Base-by-base conservation (phyloP, 1,284 basidiomycete genomes). In the Puccinia triticina region DNA sequence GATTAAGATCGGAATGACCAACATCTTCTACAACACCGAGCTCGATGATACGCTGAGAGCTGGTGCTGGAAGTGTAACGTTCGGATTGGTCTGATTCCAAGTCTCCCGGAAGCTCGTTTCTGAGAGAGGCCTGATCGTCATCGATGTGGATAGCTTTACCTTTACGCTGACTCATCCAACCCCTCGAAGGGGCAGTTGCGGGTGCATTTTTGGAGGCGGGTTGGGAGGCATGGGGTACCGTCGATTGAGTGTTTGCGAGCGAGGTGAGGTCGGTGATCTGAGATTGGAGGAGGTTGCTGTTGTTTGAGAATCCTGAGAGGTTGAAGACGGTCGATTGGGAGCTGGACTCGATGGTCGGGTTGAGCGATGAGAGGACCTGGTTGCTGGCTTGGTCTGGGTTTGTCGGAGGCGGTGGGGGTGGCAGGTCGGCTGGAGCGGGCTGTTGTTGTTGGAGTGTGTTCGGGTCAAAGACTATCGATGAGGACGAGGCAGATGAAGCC, bases 111-210 rank as follows among this genome's bases (percentile, higher is more conserved):
- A 57, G 26, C 55, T 57, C 55, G 23, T 11, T 57, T 26, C 55
- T n/a, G 26, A 57, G 23, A 2, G 48, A 50, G 14, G 48, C 23
- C 14, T 73, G 46, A 4, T 29, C 50, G 23, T 57, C 73, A 53
- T 75, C 73, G n/a, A 75, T 75, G 29, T 55, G 57, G 18, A 75
- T 57, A 23, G 73, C 73, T 75, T 57, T 75, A 18, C 73, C 73
- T 32, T 75, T 75, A 4, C 73, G 48, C n/a, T 75, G 73, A 75
- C 73, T 75, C 73, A 75, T 75, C 73, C 73, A 75, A 23, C 50
- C 57, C 34, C 73, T 50, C 14, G 73, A 48, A 75, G 73, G 50
- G 23, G 73, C 73, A 12, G 73, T 75, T 34, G 50, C 26, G 37
- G 50, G 50, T 7, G 37, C 29, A 12, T 23, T 14, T 11, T 59